Conservation (phyloP, 1,284 basidiomycete genomes). For the Papiliotrema flavescens region DNA sequence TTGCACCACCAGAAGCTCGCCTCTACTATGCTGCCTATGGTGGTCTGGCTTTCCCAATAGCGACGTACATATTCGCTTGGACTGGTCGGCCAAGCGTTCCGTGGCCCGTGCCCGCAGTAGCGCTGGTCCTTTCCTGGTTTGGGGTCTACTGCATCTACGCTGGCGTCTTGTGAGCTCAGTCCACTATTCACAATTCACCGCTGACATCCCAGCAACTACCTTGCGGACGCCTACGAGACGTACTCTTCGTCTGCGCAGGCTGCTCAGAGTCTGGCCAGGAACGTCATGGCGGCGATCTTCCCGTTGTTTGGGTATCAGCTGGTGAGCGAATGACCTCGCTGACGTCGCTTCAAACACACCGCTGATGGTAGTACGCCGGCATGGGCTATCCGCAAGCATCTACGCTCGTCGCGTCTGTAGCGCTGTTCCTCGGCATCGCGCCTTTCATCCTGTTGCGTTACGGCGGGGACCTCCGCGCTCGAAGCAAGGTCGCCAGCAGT, state of each 20-base stretch:
- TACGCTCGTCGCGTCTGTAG: slow-evolving; percentile 42
- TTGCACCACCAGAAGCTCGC: slow-evolving; percentile 50
- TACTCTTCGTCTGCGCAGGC: slow-evolving; percentile 49
- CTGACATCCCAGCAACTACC: slow-evolving; percentile 32
- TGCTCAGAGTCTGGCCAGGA: slow-evolving; percentile 42
- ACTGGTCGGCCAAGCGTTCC: slow-evolving; percentile 30
- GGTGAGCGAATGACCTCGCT: slow-evolving; percentile 10
- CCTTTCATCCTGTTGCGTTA: slow-evolving; percentile 43
- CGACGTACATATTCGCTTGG: slow-evolving; percentile 40
- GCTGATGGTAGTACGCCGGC: slow-evolving; percentile 27
- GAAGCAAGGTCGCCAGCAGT: slow-evolving; percentile 42
- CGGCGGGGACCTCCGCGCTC: slow-evolving; percentile 36
- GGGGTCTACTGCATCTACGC: slow-evolving; percentile 40
- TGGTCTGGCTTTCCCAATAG: slow-evolving; percentile 39
- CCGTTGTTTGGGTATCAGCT: slow-evolving; percentile 41
- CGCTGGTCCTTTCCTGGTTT: slow-evolving; percentile 22
- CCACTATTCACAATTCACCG: neutral
- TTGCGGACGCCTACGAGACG: slow-evolving; percentile 44
- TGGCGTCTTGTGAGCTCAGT: slow-evolving; percentile 33
- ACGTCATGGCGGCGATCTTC: slow-evolving; percentile 36
- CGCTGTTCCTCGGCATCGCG: slow-evolving; percentile 34
- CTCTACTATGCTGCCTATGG: slow-evolving; percentile 48
- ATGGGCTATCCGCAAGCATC: slow-evolving; percentile 42
- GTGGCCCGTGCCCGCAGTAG: slow-evolving; percentile 37
- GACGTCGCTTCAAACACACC: slow-evolving; percentile 7